phyloP scores from a whole-genome alignment of 257 asterid species.

The Verbena officinalis region DNA sequence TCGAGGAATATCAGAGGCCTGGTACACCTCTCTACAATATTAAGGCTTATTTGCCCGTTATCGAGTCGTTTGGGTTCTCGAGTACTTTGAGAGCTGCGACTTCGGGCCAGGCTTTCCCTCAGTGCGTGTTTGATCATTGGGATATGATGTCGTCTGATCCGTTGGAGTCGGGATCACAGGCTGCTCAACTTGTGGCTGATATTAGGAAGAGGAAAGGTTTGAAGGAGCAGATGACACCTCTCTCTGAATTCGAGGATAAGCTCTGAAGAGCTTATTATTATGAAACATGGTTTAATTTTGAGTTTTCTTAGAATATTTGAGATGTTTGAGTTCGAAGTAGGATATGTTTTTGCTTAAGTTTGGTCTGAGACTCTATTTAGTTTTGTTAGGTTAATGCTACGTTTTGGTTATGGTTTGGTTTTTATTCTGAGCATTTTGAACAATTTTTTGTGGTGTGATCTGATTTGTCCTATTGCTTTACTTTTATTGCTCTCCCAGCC shows the following conservation, averaged over 20 bases:
- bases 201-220: slow-evolving; percentile 53
- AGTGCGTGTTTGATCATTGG: slow-evolving; percentile 54
- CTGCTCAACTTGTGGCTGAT: slow-evolving; percentile 37
- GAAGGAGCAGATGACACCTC: slow-evolving; percentile 56
- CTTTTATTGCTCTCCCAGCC: no score
- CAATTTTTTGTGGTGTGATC: background rate
- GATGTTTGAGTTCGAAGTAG: no score
- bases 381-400: background rate
- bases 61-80: slow-evolving; percentile 46
- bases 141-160: slow-evolving; percentile 51
- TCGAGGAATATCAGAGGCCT: background rate
- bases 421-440: background rate
- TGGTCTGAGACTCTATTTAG: background rate
- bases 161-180: slow-evolving; percentile 34
- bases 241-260: slow-evolving; percentile 46
- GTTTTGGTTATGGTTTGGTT: background rate
- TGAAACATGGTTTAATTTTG: background rate
- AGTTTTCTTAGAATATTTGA: background rate
- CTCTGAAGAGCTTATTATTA: slow-evolving; percentile 26
- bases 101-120: slow-evolving; percentile 55
- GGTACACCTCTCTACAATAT: slow-evolving; percentile 17
- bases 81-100: slow-evolving; percentile 50
- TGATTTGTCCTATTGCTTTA: no score
- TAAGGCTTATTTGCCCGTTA: slow-evolving; percentile 40
- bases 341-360: background rate